These are phyloP conservation scores for Sordaria brevicollis DNA, from an alignment of 495 filamentous ascomycete species.

Conservation along the genomic window DNA sequence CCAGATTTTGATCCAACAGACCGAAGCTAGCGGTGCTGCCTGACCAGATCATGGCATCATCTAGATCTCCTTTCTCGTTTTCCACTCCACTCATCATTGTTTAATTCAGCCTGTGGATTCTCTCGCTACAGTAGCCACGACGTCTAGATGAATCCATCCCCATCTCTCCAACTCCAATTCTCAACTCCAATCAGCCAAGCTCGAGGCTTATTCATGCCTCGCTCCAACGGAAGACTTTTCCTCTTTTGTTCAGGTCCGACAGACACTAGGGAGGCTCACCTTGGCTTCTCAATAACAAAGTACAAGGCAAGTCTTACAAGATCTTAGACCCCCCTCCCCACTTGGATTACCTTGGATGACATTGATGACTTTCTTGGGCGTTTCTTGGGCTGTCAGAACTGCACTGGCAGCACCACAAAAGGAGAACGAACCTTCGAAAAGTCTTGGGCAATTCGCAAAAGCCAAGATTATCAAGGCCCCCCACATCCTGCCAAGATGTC, in stretches of 20 bases:
- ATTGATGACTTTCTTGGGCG: background rate
- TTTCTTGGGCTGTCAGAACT: background rate
- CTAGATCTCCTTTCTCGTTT: background rate
- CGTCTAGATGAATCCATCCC: background rate
- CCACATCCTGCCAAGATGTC: background rate
- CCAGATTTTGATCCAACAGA: background rate
- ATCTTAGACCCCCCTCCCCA: background rate
- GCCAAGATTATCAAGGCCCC: background rate
- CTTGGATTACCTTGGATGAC: background rate
- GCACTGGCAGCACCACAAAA: background rate
- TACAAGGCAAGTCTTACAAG: background rate
- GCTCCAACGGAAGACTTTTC: background rate
- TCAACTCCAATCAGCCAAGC: background rate
- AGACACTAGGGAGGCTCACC: background rate
- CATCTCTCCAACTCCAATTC: background rate
- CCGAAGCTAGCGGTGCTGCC: background rate
- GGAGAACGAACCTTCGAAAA: background rate
- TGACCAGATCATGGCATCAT: background rate
- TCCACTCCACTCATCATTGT: background rate
- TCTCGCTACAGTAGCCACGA: background rate
- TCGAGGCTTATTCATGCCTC: background rate
- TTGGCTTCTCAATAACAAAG: too few relatives aligned
- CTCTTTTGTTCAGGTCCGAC: background rate
- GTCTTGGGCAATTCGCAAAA: background rate
- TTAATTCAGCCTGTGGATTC: background rate